Evolutionary conservation across 108 stramenopile species (phyloP).

Genomic region (Cyclotella atomus): DNA sequence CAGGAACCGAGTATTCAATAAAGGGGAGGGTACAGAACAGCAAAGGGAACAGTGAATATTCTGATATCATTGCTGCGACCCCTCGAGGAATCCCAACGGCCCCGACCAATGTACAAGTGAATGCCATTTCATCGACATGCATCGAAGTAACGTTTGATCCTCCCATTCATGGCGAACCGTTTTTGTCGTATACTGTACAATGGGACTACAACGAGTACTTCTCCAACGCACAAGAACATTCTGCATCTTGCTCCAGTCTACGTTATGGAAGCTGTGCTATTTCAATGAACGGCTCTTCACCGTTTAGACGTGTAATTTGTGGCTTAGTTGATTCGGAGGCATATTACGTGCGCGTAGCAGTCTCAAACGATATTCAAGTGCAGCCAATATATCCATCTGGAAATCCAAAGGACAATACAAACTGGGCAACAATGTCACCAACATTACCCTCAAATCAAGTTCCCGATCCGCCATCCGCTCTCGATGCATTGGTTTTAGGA

Average conservation of each 20-base stretch:
- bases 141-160: slow-evolving; percentile 63
- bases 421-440: slow-evolving; percentile 47
- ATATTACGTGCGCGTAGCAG: slow-evolving; percentile 74
- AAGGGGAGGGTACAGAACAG: slow-evolving; percentile 61
- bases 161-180: slow-evolving; percentile 52
- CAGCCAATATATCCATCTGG: slow-evolving; percentile 62
- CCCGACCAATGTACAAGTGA: slow-evolving; percentile 28
- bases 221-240: slow-evolving; percentile 25
- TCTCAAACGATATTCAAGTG: slow-evolving; percentile 59
- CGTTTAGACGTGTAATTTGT: slow-evolving; percentile 56
- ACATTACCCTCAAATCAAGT: slow-evolving; percentile 60
- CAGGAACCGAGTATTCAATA: slow-evolving; percentile 63
- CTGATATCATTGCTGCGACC: slow-evolving; percentile 25
- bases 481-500: slow-evolving; percentile 47
- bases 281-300: slow-evolving; percentile 47
- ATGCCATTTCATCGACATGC: slow-evolving; percentile 36
- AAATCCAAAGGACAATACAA: slow-evolving; percentile 56
- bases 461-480: slow-evolving; percentile 58
- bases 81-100: slow-evolving; percentile 43
- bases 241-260: slow-evolving; percentile 50
- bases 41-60: slow-evolving; percentile 52
- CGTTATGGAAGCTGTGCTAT: slow-evolving; percentile 63
- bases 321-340: slow-evolving; percentile 46
- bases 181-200: slow-evolving; percentile 69
- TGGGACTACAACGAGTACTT: slow-evolving; percentile 70